These are phyloP conservation scores for Cryphonectria japonica DNA, from an alignment of 2,329 filamentous ascomycete genomes.

Conservation along the genomic window DNA sequence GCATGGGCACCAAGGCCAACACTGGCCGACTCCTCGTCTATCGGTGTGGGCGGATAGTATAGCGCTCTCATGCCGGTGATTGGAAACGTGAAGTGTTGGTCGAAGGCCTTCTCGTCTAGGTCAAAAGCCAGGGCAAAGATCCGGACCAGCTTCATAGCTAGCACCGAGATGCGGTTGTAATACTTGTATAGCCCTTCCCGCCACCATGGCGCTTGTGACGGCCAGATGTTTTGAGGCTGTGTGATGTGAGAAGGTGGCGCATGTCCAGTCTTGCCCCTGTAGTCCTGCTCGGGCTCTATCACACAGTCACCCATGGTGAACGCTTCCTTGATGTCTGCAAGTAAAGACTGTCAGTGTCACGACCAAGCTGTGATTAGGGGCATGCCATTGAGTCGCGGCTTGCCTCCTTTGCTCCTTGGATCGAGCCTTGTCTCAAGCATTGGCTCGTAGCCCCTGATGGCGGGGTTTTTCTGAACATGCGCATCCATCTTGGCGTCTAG, in stretches of 20 bases:
- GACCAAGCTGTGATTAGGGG: neutral
- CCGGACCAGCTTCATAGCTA: conserved; percentile 39
- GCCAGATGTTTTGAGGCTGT: conserved; percentile 42
- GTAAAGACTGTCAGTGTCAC: neutral
- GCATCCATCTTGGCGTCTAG: conserved; percentile 40
- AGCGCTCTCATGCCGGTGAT: conserved; percentile 46
- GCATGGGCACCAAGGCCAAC: conserved; percentile 47
- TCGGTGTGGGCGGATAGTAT: conserved; percentile 43
- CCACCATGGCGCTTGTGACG: conserved; percentile 38
- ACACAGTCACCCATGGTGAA: conserved; percentile 44
- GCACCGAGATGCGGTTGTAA: conserved; percentile 37
- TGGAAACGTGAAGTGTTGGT: conserved; percentile 42
- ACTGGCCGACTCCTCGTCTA: conserved; percentile 32
- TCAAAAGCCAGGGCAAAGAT: conserved; percentile 45
- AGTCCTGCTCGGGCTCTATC: conserved; percentile 43
- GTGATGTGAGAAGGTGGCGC: conserved; percentile 35
- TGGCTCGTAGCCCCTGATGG: conserved; percentile 41
- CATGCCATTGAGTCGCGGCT: neutral
- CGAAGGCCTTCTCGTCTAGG: conserved; percentile 44
- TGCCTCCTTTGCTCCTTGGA: conserved; percentile 37
- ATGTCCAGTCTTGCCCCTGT: conserved; percentile 35
- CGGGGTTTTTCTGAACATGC: conserved; percentile 43
- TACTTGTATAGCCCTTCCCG: conserved; percentile 41
- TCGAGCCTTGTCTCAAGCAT: conserved; percentile 40
- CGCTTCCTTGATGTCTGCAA: conserved; percentile 40